Percentiles rank a stretch among this genome's conserved stretches.
Evolutionary conservation across 441 rosid genomes (phyloP).

Genomic region (Corymbia citriodora): DNA sequence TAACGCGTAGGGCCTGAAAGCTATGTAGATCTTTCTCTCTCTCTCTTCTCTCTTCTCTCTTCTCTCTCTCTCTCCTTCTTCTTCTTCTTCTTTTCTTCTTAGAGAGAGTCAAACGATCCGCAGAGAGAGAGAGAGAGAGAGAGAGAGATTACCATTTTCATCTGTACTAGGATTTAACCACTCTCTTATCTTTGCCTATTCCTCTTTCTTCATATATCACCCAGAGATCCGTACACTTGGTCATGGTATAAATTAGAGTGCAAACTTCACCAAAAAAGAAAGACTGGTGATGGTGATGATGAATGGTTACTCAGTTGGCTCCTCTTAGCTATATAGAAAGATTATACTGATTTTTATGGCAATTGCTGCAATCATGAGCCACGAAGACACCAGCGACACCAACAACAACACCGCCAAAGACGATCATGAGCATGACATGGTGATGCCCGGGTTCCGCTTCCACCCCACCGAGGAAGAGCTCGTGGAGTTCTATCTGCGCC

Average conservation of each 20-base stretch:
- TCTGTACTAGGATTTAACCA: not conserved
- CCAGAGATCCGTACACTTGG: not conserved
- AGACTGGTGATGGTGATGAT: not conserved
- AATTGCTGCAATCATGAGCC: slow-evolving; percentile 59
- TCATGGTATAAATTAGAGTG: not conserved
- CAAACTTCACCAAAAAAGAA: not conserved
- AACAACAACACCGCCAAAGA: not conserved
- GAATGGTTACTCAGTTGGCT: not conserved
- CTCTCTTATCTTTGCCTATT: not conserved
- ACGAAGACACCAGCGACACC: slow-evolving; percentile 15
- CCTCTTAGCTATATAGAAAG: not conserved
- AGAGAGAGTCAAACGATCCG: not conserved
- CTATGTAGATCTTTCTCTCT: slow-evolving; percentile 36
- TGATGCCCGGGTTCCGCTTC: slow-evolving; percentile 98
- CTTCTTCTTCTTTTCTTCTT: not conserved
- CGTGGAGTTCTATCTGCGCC: slow-evolving; percentile 99
- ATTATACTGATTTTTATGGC: slow-evolving; percentile 42
- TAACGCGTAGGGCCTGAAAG: slow-evolving; percentile 35
- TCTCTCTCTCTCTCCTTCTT: not conserved
- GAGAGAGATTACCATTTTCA: not conserved
- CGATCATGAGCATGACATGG: slow-evolving; percentile 91
- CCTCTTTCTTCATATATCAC: not conserved
- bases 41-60: not conserved
- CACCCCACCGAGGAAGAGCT: slow-evolving; percentile 99
- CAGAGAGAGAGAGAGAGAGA: not conserved